Percentiles rank a stretch among this genome's conserved stretches.
Evolutionary conservation across 257 asterid species (phyloP).

Genomic region (Galeopsis tetrahit): DNA sequence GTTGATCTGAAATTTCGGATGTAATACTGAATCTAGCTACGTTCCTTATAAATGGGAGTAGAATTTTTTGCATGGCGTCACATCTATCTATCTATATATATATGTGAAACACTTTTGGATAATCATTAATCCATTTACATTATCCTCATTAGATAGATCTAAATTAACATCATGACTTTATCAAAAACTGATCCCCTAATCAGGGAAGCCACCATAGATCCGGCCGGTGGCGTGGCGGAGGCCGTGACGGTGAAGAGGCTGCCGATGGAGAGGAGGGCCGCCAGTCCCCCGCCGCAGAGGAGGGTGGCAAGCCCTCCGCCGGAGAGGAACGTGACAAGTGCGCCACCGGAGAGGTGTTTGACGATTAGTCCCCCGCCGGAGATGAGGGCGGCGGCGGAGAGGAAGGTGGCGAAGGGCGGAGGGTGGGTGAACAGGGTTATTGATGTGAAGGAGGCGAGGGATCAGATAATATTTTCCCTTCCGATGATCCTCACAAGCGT

Average conservation of each 20-base stretch:
- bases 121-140: no score
- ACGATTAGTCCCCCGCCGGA: neutral
- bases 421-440: constrained; percentile 46
- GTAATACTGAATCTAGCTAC: no score
- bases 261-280: neutral
- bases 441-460: constrained; percentile 66
- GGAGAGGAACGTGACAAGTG: neutral
- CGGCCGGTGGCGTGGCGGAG: neutral
- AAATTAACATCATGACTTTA: neutral
- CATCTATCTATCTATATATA: no score
- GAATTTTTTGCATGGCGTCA: no score
- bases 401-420: constrained; percentile 11
- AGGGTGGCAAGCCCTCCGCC: neutral
- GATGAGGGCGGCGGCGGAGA: constrained; percentile 14
- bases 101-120: no score
- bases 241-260: neutral
- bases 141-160: neutral
- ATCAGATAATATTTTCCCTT: constrained; percentile 55
- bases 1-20: no score
- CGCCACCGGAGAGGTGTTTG: neutral
- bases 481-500: constrained; percentile 66
- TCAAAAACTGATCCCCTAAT: constrained; percentile 6
- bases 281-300: neutral
- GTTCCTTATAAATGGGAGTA: no score
- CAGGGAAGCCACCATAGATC: neutral